These are phyloP conservation scores for Vachellia collinsii DNA, from an alignment of 306 rosid genomes.

Conservation along the genomic window DNA sequence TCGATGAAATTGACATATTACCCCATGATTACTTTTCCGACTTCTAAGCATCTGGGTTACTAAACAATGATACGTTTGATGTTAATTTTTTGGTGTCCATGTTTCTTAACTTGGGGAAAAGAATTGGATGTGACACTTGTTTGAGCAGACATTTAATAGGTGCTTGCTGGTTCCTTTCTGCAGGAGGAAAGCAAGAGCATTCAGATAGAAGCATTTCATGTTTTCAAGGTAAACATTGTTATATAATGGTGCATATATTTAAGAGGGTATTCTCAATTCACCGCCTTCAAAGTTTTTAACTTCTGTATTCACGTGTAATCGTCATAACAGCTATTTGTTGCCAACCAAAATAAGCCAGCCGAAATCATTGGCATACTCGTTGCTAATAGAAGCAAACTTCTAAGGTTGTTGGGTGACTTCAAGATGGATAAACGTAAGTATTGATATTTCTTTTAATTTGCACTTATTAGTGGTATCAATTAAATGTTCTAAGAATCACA, in stretches of 20 bases:
- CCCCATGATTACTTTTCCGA: slow-evolving; percentile 10
- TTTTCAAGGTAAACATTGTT: slow-evolving; percentile 76
- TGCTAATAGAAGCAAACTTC: slow-evolving; percentile 87
- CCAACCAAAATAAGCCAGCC: slow-evolving; percentile 89
- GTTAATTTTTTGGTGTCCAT: slow-evolving; percentile 17
- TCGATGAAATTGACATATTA: slow-evolving; percentile 5
- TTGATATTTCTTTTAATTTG: slow-evolving; percentile 6
- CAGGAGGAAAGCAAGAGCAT: slow-evolving; percentile 99
- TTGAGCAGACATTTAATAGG: slow-evolving; percentile 14
- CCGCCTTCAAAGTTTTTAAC: slow-evolving; percentile 1
- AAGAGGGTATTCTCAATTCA: slow-evolving; percentile 6
- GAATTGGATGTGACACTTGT: slow-evolving; percentile 9
- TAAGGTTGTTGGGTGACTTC: slow-evolving; percentile 89
- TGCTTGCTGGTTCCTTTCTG: slow-evolving; percentile 36
- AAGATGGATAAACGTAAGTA: slow-evolving; percentile 81
- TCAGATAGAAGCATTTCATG: slow-evolving; percentile 96
- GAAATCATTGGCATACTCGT: slow-evolving; percentile 81
- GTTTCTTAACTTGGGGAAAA: slow-evolving; percentile 10
- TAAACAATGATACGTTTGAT: slow-evolving; percentile 2
- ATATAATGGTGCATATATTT: slow-evolving; percentile 12
- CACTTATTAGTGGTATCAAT: slow-evolving; percentile 25
- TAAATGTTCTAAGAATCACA: slow-evolving; percentile 30
- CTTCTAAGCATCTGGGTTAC: slow-evolving; percentile 26
- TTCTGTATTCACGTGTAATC: slow-evolving; percentile 36
- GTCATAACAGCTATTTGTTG: slow-evolving; percentile 81